A percentile compares a stretch with the other conserved stretches of the same genome.
phyloP scores from a whole-genome alignment of 2,329 filamentous ascomycete genomes.

The Seiridium unicorne region DNA sequence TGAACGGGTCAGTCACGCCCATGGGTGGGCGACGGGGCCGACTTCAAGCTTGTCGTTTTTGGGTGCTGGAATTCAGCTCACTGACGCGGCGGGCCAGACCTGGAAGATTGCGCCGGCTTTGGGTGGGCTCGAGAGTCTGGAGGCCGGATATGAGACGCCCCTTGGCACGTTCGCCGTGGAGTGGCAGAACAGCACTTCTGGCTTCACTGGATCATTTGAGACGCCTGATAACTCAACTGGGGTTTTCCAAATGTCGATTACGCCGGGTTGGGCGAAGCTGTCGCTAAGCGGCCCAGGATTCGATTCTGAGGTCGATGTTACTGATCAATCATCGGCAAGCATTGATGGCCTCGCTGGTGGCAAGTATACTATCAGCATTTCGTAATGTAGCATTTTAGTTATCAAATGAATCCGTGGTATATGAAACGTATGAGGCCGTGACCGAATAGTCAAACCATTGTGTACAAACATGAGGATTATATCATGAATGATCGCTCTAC shows the following conservation, averaged over 20 bases:
- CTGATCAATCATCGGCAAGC: not conserved
- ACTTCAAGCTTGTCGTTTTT: constrained; percentile 1
- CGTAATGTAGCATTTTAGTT: not conserved
- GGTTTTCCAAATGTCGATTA: not conserved
- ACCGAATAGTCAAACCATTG: too few species aligned
- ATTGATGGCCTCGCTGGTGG: not conserved
- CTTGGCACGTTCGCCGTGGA: constrained; percentile 12
- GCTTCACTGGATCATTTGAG: constrained; percentile 27
- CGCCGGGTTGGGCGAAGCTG: not conserved
- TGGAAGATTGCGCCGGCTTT: constrained; percentile 4
- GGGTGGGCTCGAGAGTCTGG: not conserved
- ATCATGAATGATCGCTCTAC: too few species aligned
- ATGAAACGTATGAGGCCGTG: too few species aligned
- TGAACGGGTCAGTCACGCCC: constrained; percentile 2
- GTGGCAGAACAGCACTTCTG: constrained; percentile 29
- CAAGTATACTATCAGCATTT: not conserved
- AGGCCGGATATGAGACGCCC: constrained; percentile 2
- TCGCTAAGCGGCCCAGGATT: not conserved
- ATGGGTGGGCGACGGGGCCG: not conserved
- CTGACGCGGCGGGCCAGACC: not conserved
- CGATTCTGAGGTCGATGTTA: not conserved
- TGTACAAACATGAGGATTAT: too few species aligned
- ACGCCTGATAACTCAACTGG: constrained; percentile 17
- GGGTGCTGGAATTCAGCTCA: not conserved
- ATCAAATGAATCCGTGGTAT: too few species aligned